These are phyloP conservation scores for Rhodotorula sp. DNA, from an alignment of 1,284 basidiomycete species.

Conservation along the genomic window DNA sequence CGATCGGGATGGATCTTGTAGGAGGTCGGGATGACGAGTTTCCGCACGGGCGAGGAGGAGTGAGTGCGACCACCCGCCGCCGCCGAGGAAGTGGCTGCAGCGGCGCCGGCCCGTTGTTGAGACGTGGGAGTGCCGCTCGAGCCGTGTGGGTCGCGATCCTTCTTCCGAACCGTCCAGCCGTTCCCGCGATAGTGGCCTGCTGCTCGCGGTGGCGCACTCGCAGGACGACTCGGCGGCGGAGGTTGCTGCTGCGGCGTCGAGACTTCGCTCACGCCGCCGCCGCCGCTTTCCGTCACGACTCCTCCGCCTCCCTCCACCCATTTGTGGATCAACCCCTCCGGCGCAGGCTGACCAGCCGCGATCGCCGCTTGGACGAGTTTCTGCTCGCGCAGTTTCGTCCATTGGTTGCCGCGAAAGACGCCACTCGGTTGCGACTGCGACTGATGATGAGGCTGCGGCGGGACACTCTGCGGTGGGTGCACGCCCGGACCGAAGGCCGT, in stretches of 20 bases:
- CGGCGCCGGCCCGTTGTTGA: no score
- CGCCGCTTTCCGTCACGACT: not conserved
- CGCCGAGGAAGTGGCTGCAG: no score
- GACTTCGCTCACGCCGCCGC: no score
- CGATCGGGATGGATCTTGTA: conserved; percentile 77
- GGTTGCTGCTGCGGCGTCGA: no score
- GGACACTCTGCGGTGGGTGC: not conserved
- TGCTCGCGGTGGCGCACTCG: not conserved
- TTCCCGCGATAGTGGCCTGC: conserved; percentile 1
- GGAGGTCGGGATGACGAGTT: conserved; percentile 60
- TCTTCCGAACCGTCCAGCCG: not conserved
- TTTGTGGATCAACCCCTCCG: not conserved
- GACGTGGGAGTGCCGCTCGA: not conserved
- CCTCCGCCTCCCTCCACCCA: not conserved
- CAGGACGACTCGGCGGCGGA: not conserved
- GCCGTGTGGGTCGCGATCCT: not conserved
- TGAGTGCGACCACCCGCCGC: no score
- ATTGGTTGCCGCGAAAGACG: conserved; percentile 6
- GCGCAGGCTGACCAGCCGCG: not conserved
- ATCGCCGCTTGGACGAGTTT: not conserved
- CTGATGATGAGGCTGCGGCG: not conserved
- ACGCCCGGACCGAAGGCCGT: not conserved
- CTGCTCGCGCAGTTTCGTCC: conserved; percentile 1
- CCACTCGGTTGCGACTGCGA: not conserved
- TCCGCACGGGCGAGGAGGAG: not conserved